Evolutionary conservation across 306 rosid species (phyloP).

Genomic region (Lupinus albus): DNA sequence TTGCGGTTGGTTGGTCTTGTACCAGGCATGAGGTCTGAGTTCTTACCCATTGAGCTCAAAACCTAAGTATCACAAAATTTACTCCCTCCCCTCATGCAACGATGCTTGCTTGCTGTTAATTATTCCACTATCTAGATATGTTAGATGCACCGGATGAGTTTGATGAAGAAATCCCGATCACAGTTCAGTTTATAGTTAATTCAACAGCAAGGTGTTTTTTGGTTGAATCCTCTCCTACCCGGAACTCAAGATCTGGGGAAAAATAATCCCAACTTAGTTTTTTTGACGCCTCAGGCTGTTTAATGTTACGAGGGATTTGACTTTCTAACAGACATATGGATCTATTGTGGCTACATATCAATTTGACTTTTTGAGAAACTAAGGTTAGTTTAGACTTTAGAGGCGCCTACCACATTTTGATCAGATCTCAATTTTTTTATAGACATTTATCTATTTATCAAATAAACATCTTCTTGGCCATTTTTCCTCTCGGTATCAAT

Average conservation of each 20-base stretch:
- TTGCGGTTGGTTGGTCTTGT: slow-evolving; percentile 14
- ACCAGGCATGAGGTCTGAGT: not conserved
- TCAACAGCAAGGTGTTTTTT: not conserved
- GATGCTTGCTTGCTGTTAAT: not conserved
- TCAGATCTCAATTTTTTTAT: too few relatives aligned
- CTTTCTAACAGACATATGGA: not conserved
- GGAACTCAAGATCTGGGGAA: not conserved
- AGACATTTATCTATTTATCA: too few relatives aligned
- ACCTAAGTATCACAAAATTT: not conserved
- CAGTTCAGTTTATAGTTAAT: not conserved
- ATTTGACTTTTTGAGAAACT: slow-evolving; percentile 11
- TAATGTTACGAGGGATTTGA: not conserved
- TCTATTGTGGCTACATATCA: slow-evolving; percentile 5
- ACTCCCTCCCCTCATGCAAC: not conserved
- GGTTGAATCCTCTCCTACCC: not conserved
- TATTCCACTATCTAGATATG: not conserved
- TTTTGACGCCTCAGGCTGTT: not conserved
- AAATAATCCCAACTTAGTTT: not conserved
- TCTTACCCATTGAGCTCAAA: not conserved
- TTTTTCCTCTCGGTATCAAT: not conserved
- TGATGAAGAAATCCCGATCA: not conserved
- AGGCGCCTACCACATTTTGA: not conserved
- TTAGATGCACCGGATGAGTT: not conserved
- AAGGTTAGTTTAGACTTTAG: slow-evolving; percentile 13
- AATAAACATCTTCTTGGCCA: too few relatives aligned